These are phyloP conservation scores for Micromonas commoda DNA, from an alignment of 139 green algal genomes.

Conservation along the genomic window DNA sequence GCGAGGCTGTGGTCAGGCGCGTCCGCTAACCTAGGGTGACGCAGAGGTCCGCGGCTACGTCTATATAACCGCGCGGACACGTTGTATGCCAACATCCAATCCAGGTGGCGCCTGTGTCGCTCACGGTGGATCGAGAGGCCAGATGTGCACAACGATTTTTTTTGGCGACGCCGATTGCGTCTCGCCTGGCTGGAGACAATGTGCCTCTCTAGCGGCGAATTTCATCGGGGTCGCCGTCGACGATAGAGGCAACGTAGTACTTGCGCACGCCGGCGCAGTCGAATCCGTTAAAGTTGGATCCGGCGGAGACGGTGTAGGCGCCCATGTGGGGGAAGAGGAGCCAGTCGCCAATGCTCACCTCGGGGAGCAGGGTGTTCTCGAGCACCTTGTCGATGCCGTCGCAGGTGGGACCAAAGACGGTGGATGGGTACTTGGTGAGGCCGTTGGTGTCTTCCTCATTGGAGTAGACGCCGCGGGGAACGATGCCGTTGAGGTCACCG, in stretches of 20 bases:
- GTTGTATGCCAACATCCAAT: too few species aligned
- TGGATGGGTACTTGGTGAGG: constrained; percentile 6
- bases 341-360: constrained; percentile 84
- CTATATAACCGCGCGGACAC: too few species aligned
- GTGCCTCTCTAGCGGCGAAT: too few species aligned
- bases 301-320: constrained; percentile 79
- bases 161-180: too few species aligned
- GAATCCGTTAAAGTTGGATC: constrained; percentile 44
- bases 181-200: too few species aligned
- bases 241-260: constrained; percentile 27
- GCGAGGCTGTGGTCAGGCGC: too few species aligned
- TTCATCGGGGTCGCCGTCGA: background rate
- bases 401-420: constrained; percentile 51
- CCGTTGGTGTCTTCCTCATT: constrained; percentile 18
- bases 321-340: constrained; percentile 83
- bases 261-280: constrained; percentile 10
- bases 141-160: too few species aligned
- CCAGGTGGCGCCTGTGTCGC: too few species aligned
- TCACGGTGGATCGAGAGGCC: too few species aligned
- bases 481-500: constrained; percentile 77
- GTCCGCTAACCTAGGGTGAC: too few species aligned
- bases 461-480: constrained; percentile 37
- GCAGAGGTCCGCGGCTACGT: background rate
- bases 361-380: constrained; percentile 49
- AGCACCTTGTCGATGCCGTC: constrained; percentile 48